Evolutionary conservation across 768 basidiomycete genomes (phyloP), one percentile per base, ranked within the genome.

Genomic region (Serendipita vermifera): DNA sequence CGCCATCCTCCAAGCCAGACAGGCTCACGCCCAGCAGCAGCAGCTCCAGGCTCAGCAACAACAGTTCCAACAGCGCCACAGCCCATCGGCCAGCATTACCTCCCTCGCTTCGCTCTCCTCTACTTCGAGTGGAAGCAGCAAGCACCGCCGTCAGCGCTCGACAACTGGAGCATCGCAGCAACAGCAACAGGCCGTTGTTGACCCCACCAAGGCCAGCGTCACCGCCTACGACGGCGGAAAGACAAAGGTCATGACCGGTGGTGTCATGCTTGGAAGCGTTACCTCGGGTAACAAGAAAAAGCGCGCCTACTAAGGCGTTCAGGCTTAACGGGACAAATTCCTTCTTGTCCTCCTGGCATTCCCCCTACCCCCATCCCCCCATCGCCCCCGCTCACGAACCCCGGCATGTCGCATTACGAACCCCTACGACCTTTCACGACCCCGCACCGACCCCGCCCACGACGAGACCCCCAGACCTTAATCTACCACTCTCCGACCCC

Each of bases 281-380:
- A 51, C n/a, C 46, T 51, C 46, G 3, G 46, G 46, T n/a, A n/a
- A 43, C 39, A 51, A 51, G 46, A 51, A n/a, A 26, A 51, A 51
- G 46, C 22, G 46, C n/a, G n/a, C n/a, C 17, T 29, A 51, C n/a
- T 51, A 51, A 26, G 31, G n/a, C n/a, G n/a, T n/a, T n/a, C n/a
- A n/a, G n/a, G n/a, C n/a, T n/a, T n/a, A n/a, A n/a, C n/a, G n/a
- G n/a, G n/a, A n/a, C n/a, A n/a, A n/a, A n/a, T n/a, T n/a, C n/a
- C 7, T 26, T 51, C 46, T 7, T 29, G 3, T 51, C 7, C n/a
- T 6, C 22, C 46, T 51, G 22, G 31, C 31, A 6, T 3, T 7
- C 46, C n/a, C 6, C 46, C 4, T 6, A 51, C 3, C 5, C 46
- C 20, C 41, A 9, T 24, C 41, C 41, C 22, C 41, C 41, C n/a